A percentile compares a stretch with the other conserved stretches of the same genome.
These are phyloP conservation scores for Blastobotrys elegans DNA, from an alignment of 1,139 yeast species.

Conservation along the genomic window DNA sequence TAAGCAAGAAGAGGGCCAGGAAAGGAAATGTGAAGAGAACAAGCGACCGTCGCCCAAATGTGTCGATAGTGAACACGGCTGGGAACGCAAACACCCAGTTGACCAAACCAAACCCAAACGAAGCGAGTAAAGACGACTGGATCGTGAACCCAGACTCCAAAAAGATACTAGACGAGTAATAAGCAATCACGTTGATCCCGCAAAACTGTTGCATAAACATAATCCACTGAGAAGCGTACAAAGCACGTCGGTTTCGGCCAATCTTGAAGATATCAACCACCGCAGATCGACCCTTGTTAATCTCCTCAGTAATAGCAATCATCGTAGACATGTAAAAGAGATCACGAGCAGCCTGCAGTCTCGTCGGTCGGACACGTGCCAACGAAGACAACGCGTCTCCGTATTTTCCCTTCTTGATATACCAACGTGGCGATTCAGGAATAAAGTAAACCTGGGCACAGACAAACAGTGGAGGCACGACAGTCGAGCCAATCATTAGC, in stretches of 20 bases:
- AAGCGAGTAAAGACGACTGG: slow-evolving; percentile 63
- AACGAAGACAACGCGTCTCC: slow-evolving; percentile 9
- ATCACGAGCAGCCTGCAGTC: slow-evolving; percentile 69
- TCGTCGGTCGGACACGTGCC: slow-evolving; percentile 38
- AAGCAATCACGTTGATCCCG: slow-evolving; percentile 83
- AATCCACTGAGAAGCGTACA: slow-evolving; percentile 72
- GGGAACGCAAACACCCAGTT: slow-evolving; percentile 81
- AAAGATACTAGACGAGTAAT: slow-evolving; percentile 61
- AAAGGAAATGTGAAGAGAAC: slow-evolving; percentile 71
- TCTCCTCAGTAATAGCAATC: slow-evolving; percentile 60
- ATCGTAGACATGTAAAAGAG: slow-evolving; percentile 65
- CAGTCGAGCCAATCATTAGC: slow-evolving; percentile 45
- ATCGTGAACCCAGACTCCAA: slow-evolving; percentile 59
- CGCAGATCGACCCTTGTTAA: slow-evolving; percentile 36
- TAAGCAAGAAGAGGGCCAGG: slow-evolving; percentile 58
- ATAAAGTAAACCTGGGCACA: slow-evolving; percentile 32
- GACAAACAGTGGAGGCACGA: slow-evolving; percentile 36
- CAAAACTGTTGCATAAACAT: slow-evolving; percentile 73
- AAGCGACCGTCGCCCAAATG: slow-evolving; percentile 69
- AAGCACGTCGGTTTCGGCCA: slow-evolving; percentile 80
- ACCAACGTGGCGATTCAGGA: slow-evolving; percentile 52
- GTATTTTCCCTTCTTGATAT: slow-evolving; percentile 25
- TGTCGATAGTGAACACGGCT: slow-evolving; percentile 77
- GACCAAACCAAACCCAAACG: slow-evolving; percentile 82
- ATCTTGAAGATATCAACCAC: slow-evolving; percentile 52